phyloP scores from a whole-genome alignment of 257 asterid species.

The Striga asiatica region DNA sequence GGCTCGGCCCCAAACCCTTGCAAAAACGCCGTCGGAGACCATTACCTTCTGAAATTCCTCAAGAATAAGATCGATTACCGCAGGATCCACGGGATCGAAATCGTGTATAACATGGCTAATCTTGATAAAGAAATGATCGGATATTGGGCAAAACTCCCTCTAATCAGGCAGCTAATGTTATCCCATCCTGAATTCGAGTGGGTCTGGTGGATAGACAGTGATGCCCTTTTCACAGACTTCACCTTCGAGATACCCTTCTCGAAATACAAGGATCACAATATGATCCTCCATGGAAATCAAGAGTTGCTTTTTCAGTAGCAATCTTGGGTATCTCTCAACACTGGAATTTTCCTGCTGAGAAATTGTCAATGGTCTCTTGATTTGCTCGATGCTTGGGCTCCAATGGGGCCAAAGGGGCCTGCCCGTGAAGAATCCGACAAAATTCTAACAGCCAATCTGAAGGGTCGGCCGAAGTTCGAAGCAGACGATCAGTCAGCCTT shows the following conservation, averaged over 20 bases:
- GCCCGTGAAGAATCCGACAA: slow-evolving; percentile 55
- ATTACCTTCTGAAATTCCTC: too few species aligned
- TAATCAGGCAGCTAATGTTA: slow-evolving; percentile 31
- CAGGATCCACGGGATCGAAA: too few species aligned
- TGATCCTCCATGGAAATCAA: too few species aligned
- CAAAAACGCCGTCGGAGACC: too few species aligned
- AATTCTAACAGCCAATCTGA: slow-evolving; percentile 50
- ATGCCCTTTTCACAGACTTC: slow-evolving; percentile 59
- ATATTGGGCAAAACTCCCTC: too few species aligned
- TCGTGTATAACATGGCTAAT: too few species aligned
- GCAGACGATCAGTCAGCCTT: too few species aligned
- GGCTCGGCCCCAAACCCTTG: too few species aligned
- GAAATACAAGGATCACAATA: slow-evolving; percentile 38
- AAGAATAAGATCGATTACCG: too few species aligned
- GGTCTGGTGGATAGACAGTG: too few species aligned
- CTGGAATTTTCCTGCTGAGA: slow-evolving; percentile 52
- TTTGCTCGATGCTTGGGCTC: slow-evolving; percentile 64
- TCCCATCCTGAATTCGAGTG: slow-evolving; percentile 76
- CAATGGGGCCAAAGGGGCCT: slow-evolving; percentile 58
- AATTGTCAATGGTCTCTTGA: slow-evolving; percentile 71
- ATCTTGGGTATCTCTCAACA: slow-evolving; percentile 59
- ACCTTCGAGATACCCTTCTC: slow-evolving; percentile 37
- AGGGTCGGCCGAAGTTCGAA: slow-evolving; percentile 64
- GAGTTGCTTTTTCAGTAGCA: slow-evolving; percentile 48
- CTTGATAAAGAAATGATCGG: too few species aligned